These are phyloP conservation scores for Penicillium sp. DNA, from an alignment of 2,329 filamentous ascomycete genomes.

Conservation along the genomic window DNA sequence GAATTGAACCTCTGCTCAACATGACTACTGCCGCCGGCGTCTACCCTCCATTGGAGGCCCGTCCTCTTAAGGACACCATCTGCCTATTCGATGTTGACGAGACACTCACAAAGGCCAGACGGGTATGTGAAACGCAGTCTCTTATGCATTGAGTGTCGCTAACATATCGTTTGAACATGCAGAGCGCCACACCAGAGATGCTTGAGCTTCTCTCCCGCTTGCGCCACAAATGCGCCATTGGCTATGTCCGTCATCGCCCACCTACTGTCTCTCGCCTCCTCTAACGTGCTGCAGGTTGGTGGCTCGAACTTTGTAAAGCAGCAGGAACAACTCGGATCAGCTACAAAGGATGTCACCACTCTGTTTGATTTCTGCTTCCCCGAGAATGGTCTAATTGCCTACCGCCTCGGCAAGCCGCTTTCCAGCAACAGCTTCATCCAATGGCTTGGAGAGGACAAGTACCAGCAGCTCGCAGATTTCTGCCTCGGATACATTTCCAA, in stretches of 20 bases:
- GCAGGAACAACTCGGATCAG: conserved; percentile 84
- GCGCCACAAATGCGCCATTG: conserved; percentile 54
- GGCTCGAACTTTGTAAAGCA: conserved; percentile 90
- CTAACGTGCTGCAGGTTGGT: conserved; percentile 54
- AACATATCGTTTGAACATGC: not conserved
- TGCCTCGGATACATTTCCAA: conserved; percentile 59
- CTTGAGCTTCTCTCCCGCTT: conserved; percentile 72
- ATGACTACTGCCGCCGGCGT: conserved; percentile 31
- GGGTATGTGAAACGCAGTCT: conserved; percentile 49
- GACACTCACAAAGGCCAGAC: conserved; percentile 78
- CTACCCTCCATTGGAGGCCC: conserved; percentile 73
- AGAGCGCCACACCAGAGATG: conserved; percentile 75
- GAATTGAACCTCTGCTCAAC: conserved; percentile 2
- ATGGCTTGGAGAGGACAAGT: conserved; percentile 80
- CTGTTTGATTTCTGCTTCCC: conserved; percentile 98
- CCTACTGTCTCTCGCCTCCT: conserved; percentile 2
- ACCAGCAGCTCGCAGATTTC: conserved; percentile 58
- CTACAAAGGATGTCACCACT: conserved; percentile 64
- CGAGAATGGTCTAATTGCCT: conserved; percentile 93
- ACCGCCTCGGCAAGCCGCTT: conserved; percentile 72
- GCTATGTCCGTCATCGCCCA: conserved; percentile 25
- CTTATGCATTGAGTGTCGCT: conserved; percentile 1
- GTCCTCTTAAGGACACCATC: conserved; percentile 88
- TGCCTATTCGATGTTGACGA: conserved; percentile 94
- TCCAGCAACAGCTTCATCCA: conserved; percentile 80